Base-by-base conservation (phyloP, 2,329 filamentous ascomycete genomes). In the Beauveria asiatica region DNA sequence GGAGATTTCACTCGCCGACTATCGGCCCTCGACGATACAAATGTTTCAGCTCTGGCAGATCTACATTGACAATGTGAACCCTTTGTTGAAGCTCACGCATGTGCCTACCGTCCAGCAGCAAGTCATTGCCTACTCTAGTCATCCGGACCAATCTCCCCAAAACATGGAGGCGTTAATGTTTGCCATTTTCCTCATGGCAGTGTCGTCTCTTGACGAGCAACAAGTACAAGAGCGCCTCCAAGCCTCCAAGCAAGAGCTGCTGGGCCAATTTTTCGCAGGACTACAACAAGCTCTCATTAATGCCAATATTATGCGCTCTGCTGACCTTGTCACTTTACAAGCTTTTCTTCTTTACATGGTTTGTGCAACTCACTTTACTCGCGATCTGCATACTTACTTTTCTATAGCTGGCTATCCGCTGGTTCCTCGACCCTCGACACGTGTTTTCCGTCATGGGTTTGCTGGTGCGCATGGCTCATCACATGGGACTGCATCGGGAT, bases 31-130 rank as follows among this genome's bases (percentile, higher is more conserved):
- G 1, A 74, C 80, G 25, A 79, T 85, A 21, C 82, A 85, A 61
- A 84, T 85, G 57, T 81, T 86, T 62, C 79, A 83, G 64, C 74
- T 87, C 19, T 90, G 87, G 86, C 85, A 89, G 70, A 78, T 83
- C 17, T 90, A 87, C 67, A 78, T 89, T 46, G 81, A 84, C 63
- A 88, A 88, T 65, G 82, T 89, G 65, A 85, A 89, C 65, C 85
- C 86, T 0, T 69, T 90, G 6, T 75, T 88, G 51, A 89, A 88
- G 67, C 76, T 89, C 60, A 86, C 83, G 0, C 87, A 90, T 67
- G 81, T 83, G 0, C 85, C 85, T 0, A 87, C 80, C 1, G 73
- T 89, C 1, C 86, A 89, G 67, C 75, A 74, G n/a, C 80, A 80
- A 57, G 80, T 90, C 44, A 81, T 89, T 55, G 82, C 85, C 61